Base-by-base conservation (phyloP, 2,329 filamentous ascomycete species). In the Eurotiales sp. region DNA sequence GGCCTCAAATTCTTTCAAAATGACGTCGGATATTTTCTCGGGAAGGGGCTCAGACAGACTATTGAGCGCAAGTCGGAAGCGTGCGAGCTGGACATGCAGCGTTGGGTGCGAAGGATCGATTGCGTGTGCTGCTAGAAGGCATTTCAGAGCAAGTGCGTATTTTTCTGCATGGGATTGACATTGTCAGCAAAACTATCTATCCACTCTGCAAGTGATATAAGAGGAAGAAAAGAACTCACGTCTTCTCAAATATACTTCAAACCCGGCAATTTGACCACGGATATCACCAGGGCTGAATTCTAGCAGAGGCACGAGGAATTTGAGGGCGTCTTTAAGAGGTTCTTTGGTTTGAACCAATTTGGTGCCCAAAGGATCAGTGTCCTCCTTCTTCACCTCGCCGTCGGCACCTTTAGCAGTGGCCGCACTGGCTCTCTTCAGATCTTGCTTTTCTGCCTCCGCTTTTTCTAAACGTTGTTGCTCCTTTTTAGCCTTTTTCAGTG, bases 401-500 rank as follows among this genome's bases (percentile, higher is more conserved):
- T 74, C 71, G 15, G 64, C 58, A 52, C 77, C 74, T 54, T 85
- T 87, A 14, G 51, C 46, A 22, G 42, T 53, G 22, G 79, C 81
- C 36, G 79, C 77, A 21, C 77, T 77, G 50, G 83, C 80, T 22
- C 81, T 78, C 75, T 90, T 92, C 68, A 95, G 90, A 6, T 90
- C 88, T 58, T 95, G 90, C 57, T 86, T 86, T 59, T 90, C 89
- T 22, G 86, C 85, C 36, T 90, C 88, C 58, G 88, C 86, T 63
- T 88, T 85, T 68, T 91, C 87, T 29, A 86, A 76, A 59, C 81
- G 84, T 57, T 85, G 81, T 21, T 83, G 83, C 61, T 92, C 89
- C 67, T 88, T 93, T 72, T 86, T 89, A 0, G 90, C 88, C 75
- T 95, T 96, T 76, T 95, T 95, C 23, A 86, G 79, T 0, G 88